These are phyloP conservation scores for Lasiodiplodia sp. DNA, from an alignment of 2,329 filamentous ascomycete genomes.

Conservation along the genomic window DNA sequence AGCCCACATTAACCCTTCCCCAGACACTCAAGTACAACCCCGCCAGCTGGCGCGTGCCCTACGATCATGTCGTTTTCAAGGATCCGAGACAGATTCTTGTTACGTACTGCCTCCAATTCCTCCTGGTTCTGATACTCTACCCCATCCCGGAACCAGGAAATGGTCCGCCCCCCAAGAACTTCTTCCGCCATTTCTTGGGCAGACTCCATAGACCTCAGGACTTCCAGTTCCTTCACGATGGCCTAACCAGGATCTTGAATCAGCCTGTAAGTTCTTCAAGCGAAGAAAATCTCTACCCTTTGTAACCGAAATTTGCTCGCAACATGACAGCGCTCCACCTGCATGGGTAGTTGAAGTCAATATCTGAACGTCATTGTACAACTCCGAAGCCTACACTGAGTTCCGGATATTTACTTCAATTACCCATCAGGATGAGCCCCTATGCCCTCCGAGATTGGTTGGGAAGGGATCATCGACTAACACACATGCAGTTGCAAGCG, in stretches of 20 bases:
- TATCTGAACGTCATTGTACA: too few species aligned
- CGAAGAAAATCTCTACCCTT: too few species aligned
- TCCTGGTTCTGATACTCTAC: slow-evolving; percentile 86
- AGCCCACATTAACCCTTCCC: background rate
- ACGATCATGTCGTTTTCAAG: slow-evolving; percentile 90
- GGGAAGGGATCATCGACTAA: background rate
- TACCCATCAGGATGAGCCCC: too few species aligned
- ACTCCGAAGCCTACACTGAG: too few species aligned
- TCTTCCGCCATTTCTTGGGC: slow-evolving; percentile 90
- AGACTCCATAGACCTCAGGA: slow-evolving; percentile 91
- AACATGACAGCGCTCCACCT: too few species aligned
- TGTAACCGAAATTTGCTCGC: too few species aligned
- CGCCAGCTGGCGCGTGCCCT: slow-evolving; percentile 90
- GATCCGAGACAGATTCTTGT: slow-evolving; percentile 90
- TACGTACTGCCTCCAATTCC: slow-evolving; percentile 87
- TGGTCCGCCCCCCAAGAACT: slow-evolving; percentile 78
- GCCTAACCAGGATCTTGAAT: slow-evolving; percentile 90
- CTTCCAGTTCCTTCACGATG: slow-evolving; percentile 96
- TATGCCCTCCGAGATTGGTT: background rate
- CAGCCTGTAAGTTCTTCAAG: slow-evolving; percentile 67
- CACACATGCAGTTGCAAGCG: slow-evolving; percentile 69
- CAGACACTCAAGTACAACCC: slow-evolving; percentile 96
- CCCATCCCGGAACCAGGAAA: slow-evolving; percentile 80
- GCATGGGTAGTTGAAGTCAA: too few species aligned
- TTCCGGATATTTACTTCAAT: too few species aligned